A percentile compares a stretch with the other conserved stretches of the same genome.
Conservation (phyloP, 2,329 filamentous ascomycete genomes). For the Leptographium wingfieldii region DNA sequence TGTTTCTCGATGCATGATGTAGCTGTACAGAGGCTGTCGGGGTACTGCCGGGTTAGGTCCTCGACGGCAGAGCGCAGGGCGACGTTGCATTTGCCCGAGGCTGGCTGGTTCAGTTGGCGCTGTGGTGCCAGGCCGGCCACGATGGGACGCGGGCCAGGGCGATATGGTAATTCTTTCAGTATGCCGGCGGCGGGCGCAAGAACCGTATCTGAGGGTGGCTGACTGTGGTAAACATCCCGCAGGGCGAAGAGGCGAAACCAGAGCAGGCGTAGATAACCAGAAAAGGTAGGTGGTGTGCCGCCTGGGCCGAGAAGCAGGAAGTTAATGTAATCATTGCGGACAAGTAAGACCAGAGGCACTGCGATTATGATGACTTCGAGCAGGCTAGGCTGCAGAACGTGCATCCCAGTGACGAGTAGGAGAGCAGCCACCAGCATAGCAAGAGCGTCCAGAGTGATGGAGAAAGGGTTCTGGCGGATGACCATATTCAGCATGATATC, state of each 20-base stretch:
- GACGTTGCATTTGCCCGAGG: slow-evolving; percentile 39
- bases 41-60: slow-evolving; percentile 29
- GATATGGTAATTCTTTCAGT: slow-evolving; percentile 45
- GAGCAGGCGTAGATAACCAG: slow-evolving; percentile 63
- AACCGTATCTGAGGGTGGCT: slow-evolving; percentile 38
- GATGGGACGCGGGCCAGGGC: slow-evolving; percentile 49
- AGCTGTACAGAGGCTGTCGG: slow-evolving; percentile 42
- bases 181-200: slow-evolving; percentile 45
- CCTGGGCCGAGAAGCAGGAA: slow-evolving; percentile 70
- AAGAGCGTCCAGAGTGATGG: slow-evolving; percentile 38
- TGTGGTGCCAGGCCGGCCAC: slow-evolving; percentile 73
- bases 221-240: slow-evolving; percentile 49
- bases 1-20: slow-evolving; percentile 75
- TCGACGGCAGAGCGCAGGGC: slow-evolving; percentile 40
- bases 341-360: slow-evolving; percentile 34
- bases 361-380: slow-evolving; percentile 37
- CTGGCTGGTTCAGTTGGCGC: slow-evolving; percentile 59
- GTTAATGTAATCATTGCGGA: slow-evolving; percentile 61
- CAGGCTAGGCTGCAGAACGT: slow-evolving; percentile 34
- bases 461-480: slow-evolving; percentile 37
- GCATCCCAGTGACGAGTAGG: slow-evolving; percentile 37
- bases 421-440: slow-evolving; percentile 33
- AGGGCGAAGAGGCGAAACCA: slow-evolving; percentile 61
- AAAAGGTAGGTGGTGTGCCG: slow-evolving; percentile 61
- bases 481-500: slow-evolving; percentile 25